Base-by-base conservation (phyloP, 2,329 filamentous ascomycete genomes). In the Trichoderma sp. region DNA sequence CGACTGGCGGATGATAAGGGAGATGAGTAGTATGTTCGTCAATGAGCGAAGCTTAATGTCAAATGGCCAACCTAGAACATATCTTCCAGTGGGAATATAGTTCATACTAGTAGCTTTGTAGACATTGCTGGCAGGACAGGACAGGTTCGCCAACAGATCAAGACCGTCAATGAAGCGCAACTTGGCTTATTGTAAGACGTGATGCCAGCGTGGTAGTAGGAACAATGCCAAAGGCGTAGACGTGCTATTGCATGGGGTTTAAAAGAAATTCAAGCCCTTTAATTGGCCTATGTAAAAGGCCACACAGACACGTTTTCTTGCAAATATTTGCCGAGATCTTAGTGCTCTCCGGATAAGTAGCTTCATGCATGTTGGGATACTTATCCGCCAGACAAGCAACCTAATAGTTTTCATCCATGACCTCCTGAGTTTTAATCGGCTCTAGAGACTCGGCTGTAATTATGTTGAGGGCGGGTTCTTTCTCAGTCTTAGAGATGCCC, bases 201-300 rank as follows among this genome's bases (percentile, higher is more conserved):
- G 2, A 39, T 39, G 37, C 37, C n/a, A 3, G 37, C 17, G 17
- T 39, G 7, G 37, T 17, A 0, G 8, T 1, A 2, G n/a, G 1
- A 42, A 19, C 37, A 42, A 42, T n/a, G n/a, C n/a, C 39, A 5
- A 2, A 0, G 17, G 39, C 10, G 39, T 19, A 4, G 3, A 2
- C 3, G 39, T 42, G 39, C 4, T 42, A 5, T 42, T 42, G 19
- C 39, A 5, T n/a, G n/a, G 0, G 37, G n/a, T 10, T 42, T 0
- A 7, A 2, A 42, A 12, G n/a, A 42, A 4, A 4, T 3, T 9
- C n/a, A n/a, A n/a, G 2, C 8, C n/a, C 9, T 4, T 1, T 19
- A 12, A 12, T 19, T 12, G 2, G 8, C 39, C 12, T 10, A 19
- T 0, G 19, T 12, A 0, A 1, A 4, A 4, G n/a, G n/a, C n/a